Conservation (phyloP, 179 eudicot species). For the Camellia oleifera region DNA sequence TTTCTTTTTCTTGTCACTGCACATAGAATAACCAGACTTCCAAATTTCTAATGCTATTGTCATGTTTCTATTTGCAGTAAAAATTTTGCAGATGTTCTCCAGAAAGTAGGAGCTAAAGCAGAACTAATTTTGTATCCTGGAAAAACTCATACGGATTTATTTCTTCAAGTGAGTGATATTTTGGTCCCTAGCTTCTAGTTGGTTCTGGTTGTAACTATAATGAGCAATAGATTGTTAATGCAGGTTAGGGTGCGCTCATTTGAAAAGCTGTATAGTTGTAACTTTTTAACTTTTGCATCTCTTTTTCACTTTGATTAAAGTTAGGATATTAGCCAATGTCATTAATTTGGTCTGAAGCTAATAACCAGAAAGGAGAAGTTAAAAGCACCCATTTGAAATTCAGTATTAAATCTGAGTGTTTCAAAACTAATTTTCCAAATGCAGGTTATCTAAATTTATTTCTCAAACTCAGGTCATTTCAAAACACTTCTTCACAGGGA, state of each 20-base stretch:
- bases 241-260: background rate
- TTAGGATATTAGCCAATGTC: background rate
- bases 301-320: background rate
- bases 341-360: background rate
- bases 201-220: background rate
- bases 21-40: background rate
- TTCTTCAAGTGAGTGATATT: constrained; percentile 60
- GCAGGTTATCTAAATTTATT: too few species aligned
- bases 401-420: too few species aligned
- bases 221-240: background rate
- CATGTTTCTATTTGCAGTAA: constrained; percentile 39
- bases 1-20: background rate
- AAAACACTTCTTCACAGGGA: too few species aligned
- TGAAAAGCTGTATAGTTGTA: background rate
- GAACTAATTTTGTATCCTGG: constrained; percentile 72
- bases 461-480: too few species aligned
- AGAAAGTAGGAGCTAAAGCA: constrained; percentile 61
- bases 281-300: background rate
- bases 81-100: constrained; percentile 65
- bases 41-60: background rate
- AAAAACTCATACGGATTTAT: constrained; percentile 87
- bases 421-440: too few species aligned
- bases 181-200: background rate
- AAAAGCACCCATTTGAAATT: too few species aligned
- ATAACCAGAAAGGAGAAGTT: too few species aligned